Percentiles rank a stretch among this genome's conserved stretches.
Evolutionary conservation across 805 yeast species (phyloP).

Genomic region (Nakazawaea ishiwadae): DNA sequence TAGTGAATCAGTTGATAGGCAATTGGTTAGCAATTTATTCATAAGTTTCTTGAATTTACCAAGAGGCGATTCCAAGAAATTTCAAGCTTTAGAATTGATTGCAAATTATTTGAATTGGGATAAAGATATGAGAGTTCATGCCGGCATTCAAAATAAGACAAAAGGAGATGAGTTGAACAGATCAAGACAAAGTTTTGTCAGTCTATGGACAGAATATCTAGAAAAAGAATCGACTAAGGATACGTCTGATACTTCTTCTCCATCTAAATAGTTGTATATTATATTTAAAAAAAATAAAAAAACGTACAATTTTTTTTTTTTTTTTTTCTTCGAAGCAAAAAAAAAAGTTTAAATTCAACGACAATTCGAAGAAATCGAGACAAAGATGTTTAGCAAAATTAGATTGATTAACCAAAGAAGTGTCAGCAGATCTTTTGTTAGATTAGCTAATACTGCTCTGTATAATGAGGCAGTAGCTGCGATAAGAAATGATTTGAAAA

Average conservation of each 20-base stretch:
- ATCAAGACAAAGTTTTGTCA: constrained; percentile 52
- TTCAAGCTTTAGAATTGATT: constrained; percentile 83
- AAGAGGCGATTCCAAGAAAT: constrained; percentile 90
- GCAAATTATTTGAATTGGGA: constrained; percentile 87
- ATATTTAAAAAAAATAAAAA: no score
- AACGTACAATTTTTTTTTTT: no score
- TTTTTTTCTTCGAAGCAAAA: no score
- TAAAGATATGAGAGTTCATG: constrained; percentile 68
- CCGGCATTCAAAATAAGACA: constrained; percentile 49
- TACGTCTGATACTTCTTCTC: neutral
- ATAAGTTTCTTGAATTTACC: constrained; percentile 84
- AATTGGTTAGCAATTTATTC: constrained; percentile 79
- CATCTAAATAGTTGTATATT: no score
- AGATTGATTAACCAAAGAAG: neutral
- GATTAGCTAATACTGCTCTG: constrained; percentile 25
- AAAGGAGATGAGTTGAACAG: constrained; percentile 19
- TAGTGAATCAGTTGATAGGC: constrained; percentile 79
- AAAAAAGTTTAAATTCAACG: constrained; percentile 1
- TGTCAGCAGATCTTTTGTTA: constrained; percentile 3
- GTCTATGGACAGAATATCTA: constrained; percentile 74
- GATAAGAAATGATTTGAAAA: constrained; percentile 29
- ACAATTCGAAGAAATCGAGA: constrained; percentile 12
- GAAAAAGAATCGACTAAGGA: constrained; percentile 58
- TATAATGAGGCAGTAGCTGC: constrained; percentile 22
- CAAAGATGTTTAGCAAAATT: constrained; percentile 9